These are phyloP conservation scores for Exophiala viscosa DNA, from an alignment of 2,329 filamentous ascomycete species.

Conservation along the genomic window DNA sequence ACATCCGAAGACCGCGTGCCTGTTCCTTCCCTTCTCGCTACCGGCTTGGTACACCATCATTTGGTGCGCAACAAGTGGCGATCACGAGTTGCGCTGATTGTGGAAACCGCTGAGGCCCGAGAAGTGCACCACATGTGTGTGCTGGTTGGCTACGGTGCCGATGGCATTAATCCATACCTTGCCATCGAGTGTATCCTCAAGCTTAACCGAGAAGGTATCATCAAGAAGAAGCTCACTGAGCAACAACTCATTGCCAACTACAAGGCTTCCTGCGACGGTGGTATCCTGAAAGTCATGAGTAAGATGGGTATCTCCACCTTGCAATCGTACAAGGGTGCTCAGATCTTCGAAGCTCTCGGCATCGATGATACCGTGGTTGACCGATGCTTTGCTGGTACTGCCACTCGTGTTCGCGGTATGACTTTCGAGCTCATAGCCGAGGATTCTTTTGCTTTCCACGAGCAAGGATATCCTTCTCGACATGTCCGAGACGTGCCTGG, in stretches of 20 bases:
- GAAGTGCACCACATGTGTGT: constrained; percentile 99
- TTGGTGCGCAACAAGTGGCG: constrained; percentile 94
- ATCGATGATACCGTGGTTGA: constrained; percentile 90
- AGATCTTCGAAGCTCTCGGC: constrained; percentile 95
- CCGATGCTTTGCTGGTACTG: constrained; percentile 89
- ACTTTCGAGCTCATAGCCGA: constrained; percentile 92
- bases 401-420: constrained; percentile 88
- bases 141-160: constrained; percentile 89
- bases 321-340: constrained; percentile 93
- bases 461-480: constrained; percentile 82
- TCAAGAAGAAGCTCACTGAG: constrained; percentile 81
- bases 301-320: constrained; percentile 99
- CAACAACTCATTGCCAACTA: constrained; percentile 89
- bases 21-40: constrained; percentile 81
- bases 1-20: constrained; percentile 77
- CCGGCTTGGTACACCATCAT: constrained; percentile 92
- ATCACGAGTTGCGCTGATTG: constrained; percentile 77
- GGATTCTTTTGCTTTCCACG: constrained; percentile 91
- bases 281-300: constrained; percentile 97
- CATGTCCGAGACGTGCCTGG: constrained; percentile 72
- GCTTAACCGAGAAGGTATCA: constrained; percentile 88
- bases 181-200: constrained; percentile 96
- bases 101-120: constrained; percentile 92
- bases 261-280: constrained; percentile 92
- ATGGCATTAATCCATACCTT: constrained; percentile 91